Percentiles rank a stretch among this genome's conserved stretches.
phyloP scores from a whole-genome alignment of 352 stramenopile species.

The Thraustotheca clavata region DNA sequence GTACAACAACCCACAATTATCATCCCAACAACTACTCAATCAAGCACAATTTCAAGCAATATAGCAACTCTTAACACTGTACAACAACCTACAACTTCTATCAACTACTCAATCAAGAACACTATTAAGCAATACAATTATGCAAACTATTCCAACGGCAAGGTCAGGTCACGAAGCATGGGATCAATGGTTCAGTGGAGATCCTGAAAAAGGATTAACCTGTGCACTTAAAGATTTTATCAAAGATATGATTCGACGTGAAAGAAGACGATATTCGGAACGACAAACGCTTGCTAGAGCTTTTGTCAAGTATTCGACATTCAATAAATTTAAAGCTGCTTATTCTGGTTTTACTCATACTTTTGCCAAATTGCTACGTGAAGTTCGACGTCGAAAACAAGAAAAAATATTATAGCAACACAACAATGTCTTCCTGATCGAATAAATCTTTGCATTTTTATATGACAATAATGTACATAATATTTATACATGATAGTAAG shows the following conservation, averaged over 20 bases:
- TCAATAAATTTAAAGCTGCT: background rate
- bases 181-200: background rate
- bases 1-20: too few relatives aligned
- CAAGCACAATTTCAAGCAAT: background rate
- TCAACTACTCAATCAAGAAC: too few relatives aligned
- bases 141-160: background rate
- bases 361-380: too few relatives aligned
- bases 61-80: background rate
- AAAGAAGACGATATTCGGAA: conserved; percentile 3
- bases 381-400: too few relatives aligned
- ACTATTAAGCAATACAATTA: background rate
- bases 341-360: too few relatives aligned
- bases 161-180: background rate
- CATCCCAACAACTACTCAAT: too few relatives aligned
- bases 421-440: too few relatives aligned
- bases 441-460: too few relatives aligned
- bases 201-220: background rate
- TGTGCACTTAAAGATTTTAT: conserved; percentile 8
- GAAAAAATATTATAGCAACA: too few relatives aligned
- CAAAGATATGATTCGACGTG: background rate
- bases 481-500: too few relatives aligned
- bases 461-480: too few relatives aligned
- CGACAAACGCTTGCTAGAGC: background rate
- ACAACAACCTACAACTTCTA: background rate
- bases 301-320: background rate